Evolutionary conservation across 208 protist genomes (phyloP).

Genomic region (Crithidia fasciculata): DNA sequence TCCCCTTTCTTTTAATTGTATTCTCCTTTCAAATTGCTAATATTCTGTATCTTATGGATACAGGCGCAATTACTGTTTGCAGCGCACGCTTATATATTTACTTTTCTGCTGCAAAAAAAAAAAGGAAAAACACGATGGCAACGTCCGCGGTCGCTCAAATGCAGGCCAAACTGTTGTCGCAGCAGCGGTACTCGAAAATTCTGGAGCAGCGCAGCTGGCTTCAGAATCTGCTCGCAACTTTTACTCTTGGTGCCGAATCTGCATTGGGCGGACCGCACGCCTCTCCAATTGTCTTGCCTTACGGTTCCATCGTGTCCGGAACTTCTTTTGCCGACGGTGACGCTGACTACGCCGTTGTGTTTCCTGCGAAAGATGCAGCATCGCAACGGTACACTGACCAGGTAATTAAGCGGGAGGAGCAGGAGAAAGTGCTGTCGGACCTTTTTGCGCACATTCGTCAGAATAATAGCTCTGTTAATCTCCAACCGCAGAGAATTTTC

Average conservation of each 20-base stretch:
- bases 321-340: conserved; percentile 78
- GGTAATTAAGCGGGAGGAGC: conserved; percentile 42
- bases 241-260: conserved; percentile 15
- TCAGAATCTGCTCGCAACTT: conserved; percentile 28
- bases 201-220: conserved; percentile 37
- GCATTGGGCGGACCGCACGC: not conserved
- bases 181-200: conserved; percentile 21
- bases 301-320: conserved; percentile 74
- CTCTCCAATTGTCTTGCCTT: conserved; percentile 62
- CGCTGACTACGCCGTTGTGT: conserved; percentile 74
- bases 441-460: conserved; percentile 51
- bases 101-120: not conserved
- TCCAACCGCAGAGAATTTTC: conserved; percentile 79
- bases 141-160: conserved; percentile 1
- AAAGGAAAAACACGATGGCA: conserved; percentile 3
- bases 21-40: not conserved
- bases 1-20: not conserved
- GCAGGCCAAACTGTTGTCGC: conserved; percentile 22
- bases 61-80: no score
- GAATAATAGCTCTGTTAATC: not conserved
- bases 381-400: conserved; percentile 14
- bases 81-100: not conserved
- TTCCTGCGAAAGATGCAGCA: conserved; percentile 24
- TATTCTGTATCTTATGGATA: not conserved
- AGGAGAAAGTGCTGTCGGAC: conserved; percentile 54